These are phyloP conservation scores for Tilletia setariae DNA, from an alignment of 1,284 basidiomycete genomes.

Conservation along the genomic window DNA sequence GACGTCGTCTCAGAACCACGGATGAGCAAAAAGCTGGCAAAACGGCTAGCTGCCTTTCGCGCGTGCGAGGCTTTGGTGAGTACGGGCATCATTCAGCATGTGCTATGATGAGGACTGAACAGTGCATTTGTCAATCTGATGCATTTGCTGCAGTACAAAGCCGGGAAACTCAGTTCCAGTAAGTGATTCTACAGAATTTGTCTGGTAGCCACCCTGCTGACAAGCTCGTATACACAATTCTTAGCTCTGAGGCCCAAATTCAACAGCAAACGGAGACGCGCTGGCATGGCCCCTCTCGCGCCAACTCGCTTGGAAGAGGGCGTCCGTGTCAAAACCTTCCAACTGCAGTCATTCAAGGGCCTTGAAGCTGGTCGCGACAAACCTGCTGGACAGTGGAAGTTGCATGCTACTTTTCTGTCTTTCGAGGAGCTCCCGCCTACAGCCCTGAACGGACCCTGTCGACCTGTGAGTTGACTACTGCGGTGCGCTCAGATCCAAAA, in stretches of 20 bases:
- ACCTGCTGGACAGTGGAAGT: neutral
- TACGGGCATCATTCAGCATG: neutral
- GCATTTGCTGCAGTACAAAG: slow-evolving; percentile 7
- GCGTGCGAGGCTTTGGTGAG: slow-evolving; percentile 1
- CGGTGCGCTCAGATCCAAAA: no score
- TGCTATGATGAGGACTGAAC: neutral
- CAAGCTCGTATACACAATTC: no score
- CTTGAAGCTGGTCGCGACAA: neutral
- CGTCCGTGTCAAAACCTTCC: neutral
- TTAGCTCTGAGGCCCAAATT: neutral
- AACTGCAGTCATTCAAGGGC: neutral
- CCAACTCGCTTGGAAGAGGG: neutral
- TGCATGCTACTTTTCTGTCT: neutral
- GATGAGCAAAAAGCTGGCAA: neutral
- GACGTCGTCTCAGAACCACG: neutral
- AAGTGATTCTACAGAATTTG: neutral
- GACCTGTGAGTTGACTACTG: neutral
- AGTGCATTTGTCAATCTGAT: neutral
- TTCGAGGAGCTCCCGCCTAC: neutral
- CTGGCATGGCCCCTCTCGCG: neutral
- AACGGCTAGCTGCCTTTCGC: slow-evolving; percentile 1
- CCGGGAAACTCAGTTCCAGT: neutral
- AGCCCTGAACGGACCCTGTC: neutral
- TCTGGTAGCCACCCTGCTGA: no score
- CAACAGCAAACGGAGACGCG: neutral